Evolutionary conservation across 768 basidiomycete genomes (phyloP).

Genomic region (Leccinellum albellum): DNA sequence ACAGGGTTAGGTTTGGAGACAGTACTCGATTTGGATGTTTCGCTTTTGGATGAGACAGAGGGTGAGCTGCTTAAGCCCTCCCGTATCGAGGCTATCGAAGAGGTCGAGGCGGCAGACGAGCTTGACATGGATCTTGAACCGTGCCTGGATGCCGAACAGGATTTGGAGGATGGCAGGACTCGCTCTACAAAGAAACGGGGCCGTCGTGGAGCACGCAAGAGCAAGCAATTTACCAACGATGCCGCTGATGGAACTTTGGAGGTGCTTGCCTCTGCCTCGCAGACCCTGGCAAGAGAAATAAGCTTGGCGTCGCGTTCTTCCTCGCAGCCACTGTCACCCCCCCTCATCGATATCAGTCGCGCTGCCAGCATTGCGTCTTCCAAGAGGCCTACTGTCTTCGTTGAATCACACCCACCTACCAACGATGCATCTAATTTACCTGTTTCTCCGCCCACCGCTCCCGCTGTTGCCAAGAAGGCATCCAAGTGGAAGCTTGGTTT

Average conservation of each 20-base stretch:
- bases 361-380: conserved; percentile 23
- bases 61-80: conserved; percentile 25
- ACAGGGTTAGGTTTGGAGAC: conserved; percentile 45
- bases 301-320: conserved; percentile 59
- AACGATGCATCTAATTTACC: conserved; percentile 21
- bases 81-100: conserved; percentile 33
- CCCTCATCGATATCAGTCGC: conserved; percentile 23
- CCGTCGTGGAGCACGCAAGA: conserved; percentile 83
- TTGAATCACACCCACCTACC: conserved; percentile 11
- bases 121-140: conserved; percentile 24
- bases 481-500: conserved; percentile 50
- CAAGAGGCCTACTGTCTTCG: conserved; percentile 41
- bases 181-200: conserved; percentile 73
- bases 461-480: conserved; percentile 62
- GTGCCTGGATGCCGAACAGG: conserved; percentile 22
- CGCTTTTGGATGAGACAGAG: conserved; percentile 41
- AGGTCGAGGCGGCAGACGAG: conserved; percentile 35
- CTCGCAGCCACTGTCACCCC: conserved; percentile 29
- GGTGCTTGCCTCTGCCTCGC: conserved; percentile 75
- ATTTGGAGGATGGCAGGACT: conserved; percentile 37
- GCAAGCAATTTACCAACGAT: conserved; percentile 38
- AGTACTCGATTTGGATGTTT: conserved; percentile 46
- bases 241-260: conserved; percentile 55
- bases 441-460: conserved; percentile 26
- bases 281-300: conserved; percentile 80